phyloP scores from a whole-genome alignment of 2,329 filamentous ascomycete species.

The Cladosporium cucumerinum region DNA sequence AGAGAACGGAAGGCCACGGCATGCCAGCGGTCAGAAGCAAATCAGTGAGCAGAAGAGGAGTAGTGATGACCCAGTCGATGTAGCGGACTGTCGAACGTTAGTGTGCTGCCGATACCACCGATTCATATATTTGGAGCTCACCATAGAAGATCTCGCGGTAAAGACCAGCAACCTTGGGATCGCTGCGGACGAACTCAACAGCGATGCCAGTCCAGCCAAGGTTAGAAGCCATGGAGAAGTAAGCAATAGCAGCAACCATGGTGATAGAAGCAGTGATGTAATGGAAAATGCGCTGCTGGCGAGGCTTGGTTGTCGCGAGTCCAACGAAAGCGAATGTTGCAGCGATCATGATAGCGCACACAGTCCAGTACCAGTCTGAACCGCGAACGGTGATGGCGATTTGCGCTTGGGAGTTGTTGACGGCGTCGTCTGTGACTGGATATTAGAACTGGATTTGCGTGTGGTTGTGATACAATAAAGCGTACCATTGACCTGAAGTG shows the following conservation, averaged over 20 bases:
- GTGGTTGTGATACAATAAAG: neutral
- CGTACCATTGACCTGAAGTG: slow-evolving; percentile 45
- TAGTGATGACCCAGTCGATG: slow-evolving; percentile 51
- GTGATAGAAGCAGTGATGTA: slow-evolving; percentile 61
- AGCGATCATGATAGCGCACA: slow-evolving; percentile 58
- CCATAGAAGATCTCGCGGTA: slow-evolving; percentile 65
- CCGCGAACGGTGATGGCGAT: slow-evolving; percentile 58
- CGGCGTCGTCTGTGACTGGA: slow-evolving; percentile 37
- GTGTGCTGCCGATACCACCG: neutral
- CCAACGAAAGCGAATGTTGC: slow-evolving; percentile 54
- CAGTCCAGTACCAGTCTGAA: slow-evolving; percentile 60
- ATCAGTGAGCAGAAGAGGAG: slow-evolving; percentile 60
- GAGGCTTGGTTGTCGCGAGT: slow-evolving; percentile 52
- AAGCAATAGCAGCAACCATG: slow-evolving; percentile 59
- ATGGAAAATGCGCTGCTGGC: slow-evolving; percentile 59
- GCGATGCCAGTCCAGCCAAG: slow-evolving; percentile 60
- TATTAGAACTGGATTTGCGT: neutral
- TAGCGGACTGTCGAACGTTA: neutral
- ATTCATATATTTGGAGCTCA: slow-evolving; percentile 44
- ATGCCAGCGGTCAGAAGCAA: slow-evolving; percentile 62
- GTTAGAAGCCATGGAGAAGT: slow-evolving; percentile 66
- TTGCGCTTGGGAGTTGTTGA: slow-evolving; percentile 46
- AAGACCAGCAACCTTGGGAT: slow-evolving; percentile 46
- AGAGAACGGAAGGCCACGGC: slow-evolving; percentile 62
- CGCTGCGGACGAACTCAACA: slow-evolving; percentile 55